phyloP scores from a whole-genome alignment of 1,284 basidiomycete species.

The Rhodotorula sp. region DNA sequence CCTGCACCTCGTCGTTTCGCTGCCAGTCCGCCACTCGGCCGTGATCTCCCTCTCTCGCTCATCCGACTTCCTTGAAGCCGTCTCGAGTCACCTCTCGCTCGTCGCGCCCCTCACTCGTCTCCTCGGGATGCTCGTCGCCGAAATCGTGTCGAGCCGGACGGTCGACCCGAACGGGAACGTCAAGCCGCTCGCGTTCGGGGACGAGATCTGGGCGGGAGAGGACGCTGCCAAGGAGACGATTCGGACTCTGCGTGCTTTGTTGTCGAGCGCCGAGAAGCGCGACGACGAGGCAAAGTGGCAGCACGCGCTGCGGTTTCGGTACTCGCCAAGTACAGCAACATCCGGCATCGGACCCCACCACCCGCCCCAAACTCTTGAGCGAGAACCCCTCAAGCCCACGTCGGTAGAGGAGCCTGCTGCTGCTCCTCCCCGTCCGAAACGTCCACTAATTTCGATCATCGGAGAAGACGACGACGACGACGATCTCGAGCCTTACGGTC shows the following conservation, averaged over 20 bases:
- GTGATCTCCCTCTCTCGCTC: constrained; percentile 54
- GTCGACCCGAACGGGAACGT: constrained; percentile 48
- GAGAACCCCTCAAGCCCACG: constrained; percentile 5
- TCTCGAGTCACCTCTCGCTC: constrained; percentile 75
- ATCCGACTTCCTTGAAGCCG: constrained; percentile 65
- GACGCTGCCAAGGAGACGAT: constrained; percentile 64
- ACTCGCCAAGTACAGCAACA: no score
- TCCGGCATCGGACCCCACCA: background rate
- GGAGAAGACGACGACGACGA: constrained; percentile 35
- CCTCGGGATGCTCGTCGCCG: constrained; percentile 92
- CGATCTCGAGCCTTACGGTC: constrained; percentile 35
- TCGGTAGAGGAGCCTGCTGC: constrained; percentile 13
- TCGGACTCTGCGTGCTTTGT: constrained; percentile 57
- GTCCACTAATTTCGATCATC: constrained; percentile 38
- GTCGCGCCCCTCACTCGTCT: constrained; percentile 71
- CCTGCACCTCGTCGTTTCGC: constrained; percentile 61
- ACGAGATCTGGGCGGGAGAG: constrained; percentile 71
- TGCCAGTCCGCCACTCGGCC: constrained; percentile 56
- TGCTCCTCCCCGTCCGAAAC: background rate
- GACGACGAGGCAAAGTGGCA: constrained; percentile 20
- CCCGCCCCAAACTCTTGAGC: background rate
- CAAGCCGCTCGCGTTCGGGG: constrained; percentile 71
- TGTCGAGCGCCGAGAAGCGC: constrained; percentile 52
- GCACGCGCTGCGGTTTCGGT: background rate
- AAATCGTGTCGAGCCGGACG: constrained; percentile 56